These are phyloP conservation scores for Flaveria linearis DNA, from an alignment of 129 eudicot species.

Conservation along the genomic window DNA sequence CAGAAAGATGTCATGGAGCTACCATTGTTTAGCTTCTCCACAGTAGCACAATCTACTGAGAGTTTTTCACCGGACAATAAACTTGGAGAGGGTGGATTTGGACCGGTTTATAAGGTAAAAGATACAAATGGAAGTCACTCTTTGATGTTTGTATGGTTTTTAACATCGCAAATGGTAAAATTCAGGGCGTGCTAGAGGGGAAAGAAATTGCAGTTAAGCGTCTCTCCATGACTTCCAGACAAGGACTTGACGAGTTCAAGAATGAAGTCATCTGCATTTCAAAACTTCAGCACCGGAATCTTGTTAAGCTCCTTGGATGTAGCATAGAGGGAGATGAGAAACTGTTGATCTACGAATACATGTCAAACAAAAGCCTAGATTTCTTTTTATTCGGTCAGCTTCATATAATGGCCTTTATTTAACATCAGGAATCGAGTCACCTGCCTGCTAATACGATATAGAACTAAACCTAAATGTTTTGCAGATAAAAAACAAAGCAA, in stretches of 20 bases:
- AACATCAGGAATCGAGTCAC: background rate
- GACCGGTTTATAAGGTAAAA: constrained; percentile 40
- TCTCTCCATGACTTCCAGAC: constrained; percentile 12
- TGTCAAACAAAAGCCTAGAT: constrained; percentile 10
- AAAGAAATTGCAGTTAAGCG: constrained; percentile 20
- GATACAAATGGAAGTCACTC: background rate
- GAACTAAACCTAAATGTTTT: background rate
- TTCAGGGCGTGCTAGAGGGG: constrained; percentile 6
- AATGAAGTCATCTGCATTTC: constrained; percentile 18
- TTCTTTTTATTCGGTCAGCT: background rate
- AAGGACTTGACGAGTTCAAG: constrained; percentile 9
- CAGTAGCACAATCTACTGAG: constrained; percentile 16
- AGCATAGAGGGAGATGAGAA: constrained; percentile 5
- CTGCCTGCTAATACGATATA: background rate
- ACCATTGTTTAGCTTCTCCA: constrained; percentile 39
- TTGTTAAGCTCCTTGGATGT: constrained; percentile 16
- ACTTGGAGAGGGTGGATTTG: constrained; percentile 47
- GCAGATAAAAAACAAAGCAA: constrained; percentile 4
- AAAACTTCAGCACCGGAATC: constrained; percentile 19
- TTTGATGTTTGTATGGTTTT: background rate
- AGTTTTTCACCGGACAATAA: constrained; percentile 28
- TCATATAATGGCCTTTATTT: background rate
- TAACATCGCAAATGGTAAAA: background rate
- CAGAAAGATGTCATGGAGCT: constrained; percentile 23
- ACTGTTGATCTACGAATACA: constrained; percentile 7